phyloP scores from a whole-genome alignment of 345 rosid genomes.

The Citropsis articulata region DNA sequence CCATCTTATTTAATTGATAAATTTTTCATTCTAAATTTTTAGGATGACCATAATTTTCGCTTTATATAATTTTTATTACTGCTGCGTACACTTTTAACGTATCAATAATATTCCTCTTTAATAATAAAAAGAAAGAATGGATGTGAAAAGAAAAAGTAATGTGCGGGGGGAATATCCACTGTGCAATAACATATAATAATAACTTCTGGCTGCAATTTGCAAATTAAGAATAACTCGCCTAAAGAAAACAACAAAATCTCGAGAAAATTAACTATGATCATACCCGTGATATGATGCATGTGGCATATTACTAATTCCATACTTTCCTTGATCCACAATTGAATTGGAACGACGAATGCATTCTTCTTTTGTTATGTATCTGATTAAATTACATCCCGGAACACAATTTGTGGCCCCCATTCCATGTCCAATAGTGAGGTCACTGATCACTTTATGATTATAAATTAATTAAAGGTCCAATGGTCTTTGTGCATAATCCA shows the following conservation, averaged over 20 bases:
- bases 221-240: background rate
- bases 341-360: constrained; percentile 18
- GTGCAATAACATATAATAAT: background rate
- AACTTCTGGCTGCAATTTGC: background rate
- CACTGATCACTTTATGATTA: constrained; percentile 8
- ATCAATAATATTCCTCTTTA: too few relatives aligned
- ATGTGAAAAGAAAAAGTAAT: background rate
- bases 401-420: constrained; percentile 14
- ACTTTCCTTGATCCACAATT: background rate
- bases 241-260: background rate
- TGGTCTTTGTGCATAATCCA: constrained; percentile 6
- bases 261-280: background rate
- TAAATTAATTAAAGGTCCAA: background rate
- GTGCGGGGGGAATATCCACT: constrained; percentile 22
- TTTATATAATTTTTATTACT: too few relatives aligned
- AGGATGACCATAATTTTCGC: too few relatives aligned
- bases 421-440: background rate
- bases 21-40: too few relatives aligned
- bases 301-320: background rate
- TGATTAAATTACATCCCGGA: constrained; percentile 27
- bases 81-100: too few relatives aligned
- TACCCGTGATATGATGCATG: background rate
- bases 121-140: too few relatives aligned
- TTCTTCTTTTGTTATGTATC: background rate
- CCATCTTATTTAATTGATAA: too few relatives aligned